Percentiles rank a stretch among this genome's conserved stretches.
These are phyloP conservation scores for Diaporthe batatas DNA, from an alignment of 2,329 filamentous ascomycete genomes.

Conservation along the genomic window DNA sequence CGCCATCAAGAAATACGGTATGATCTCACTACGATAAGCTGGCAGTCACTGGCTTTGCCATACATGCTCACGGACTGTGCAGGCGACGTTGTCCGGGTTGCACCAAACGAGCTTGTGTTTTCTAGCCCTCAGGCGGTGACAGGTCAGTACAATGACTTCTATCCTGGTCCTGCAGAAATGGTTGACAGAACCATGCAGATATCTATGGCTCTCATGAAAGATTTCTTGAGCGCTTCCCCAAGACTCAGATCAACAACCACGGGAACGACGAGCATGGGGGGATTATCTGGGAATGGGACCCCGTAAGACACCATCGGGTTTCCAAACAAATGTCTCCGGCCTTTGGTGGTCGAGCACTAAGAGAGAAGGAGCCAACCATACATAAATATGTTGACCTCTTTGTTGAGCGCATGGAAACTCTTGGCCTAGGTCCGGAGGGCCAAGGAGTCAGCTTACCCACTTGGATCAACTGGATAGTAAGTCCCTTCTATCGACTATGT, in stretches of 20 bases:
- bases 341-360: constrained; percentile 44
- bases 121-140: constrained; percentile 29
- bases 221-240: constrained; percentile 43
- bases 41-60: too few species aligned
- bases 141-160: constrained; percentile 3
- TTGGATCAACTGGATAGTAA: constrained; percentile 44
- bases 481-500: too few species aligned
- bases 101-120: constrained; percentile 39
- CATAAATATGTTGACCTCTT: constrained; percentile 45
- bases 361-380: constrained; percentile 42
- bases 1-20: constrained; percentile 33
- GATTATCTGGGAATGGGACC: constrained; percentile 46
- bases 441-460: constrained; percentile 39
- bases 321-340: constrained; percentile 45
- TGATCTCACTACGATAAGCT: not conserved
- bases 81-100: constrained; percentile 40
- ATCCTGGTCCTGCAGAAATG: too few species aligned
- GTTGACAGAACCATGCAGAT: too few species aligned
- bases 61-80: rapidly evolving
- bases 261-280: constrained; percentile 43
- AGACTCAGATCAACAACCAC: constrained; percentile 45
- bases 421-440: not conserved
- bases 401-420: constrained; percentile 42
- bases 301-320: constrained; percentile 43
- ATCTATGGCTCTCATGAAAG: constrained; percentile 43